Base-by-base conservation (phyloP, 2,329 filamentous ascomycete species). In the Botrytis fabae region DNA sequence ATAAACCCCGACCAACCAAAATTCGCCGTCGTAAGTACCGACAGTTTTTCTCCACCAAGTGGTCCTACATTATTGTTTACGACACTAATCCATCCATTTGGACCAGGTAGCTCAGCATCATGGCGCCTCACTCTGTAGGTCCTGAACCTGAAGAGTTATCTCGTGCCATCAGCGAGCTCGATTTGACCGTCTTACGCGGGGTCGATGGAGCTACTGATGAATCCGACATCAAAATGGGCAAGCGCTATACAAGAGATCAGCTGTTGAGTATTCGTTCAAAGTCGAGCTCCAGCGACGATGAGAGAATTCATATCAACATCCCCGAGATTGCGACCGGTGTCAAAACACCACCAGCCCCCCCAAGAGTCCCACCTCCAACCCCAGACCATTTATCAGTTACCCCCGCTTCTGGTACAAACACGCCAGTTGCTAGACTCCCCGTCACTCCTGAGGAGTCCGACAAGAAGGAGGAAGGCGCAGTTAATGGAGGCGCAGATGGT, bases 151-250 rank as follows among this genome's bases (percentile, higher is more conserved):
- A 75, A 35, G 74, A 74, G 46, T 70, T 80, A 25, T 77, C 77
- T 25, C 69, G 76, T 65, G 75, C 76, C 20, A 73, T 80, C 63
- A 78, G 76, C 64, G 73, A 78, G 46, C 63, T 80, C 48, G 76
- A 79, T 68, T 74, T 78, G 22, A 77, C 63, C 22, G 44, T 59
- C 46, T 14, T 73, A 51, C 42, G 75, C 61, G 48, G 75, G 72
- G 35, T 66, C 75, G 28, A 71, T 65, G 70, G 70, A 14, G n/a
- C 70, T 32, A 28, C 51, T 20, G 70, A 72, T 35, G 70, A 18
- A 69, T 35, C 32, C 32, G 42, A 62, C 18, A 16, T 54, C 22
- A 60, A 42, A 35, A 71, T 42, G 35, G 64, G 66, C 38, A 61
- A 66, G 14, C 73, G 71, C 42, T 78, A 79, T 62, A 74, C 75